These are phyloP conservation scores for Gossypium armourianum DNA, from an alignment of 441 rosid genomes.

Conservation along the genomic window DNA sequence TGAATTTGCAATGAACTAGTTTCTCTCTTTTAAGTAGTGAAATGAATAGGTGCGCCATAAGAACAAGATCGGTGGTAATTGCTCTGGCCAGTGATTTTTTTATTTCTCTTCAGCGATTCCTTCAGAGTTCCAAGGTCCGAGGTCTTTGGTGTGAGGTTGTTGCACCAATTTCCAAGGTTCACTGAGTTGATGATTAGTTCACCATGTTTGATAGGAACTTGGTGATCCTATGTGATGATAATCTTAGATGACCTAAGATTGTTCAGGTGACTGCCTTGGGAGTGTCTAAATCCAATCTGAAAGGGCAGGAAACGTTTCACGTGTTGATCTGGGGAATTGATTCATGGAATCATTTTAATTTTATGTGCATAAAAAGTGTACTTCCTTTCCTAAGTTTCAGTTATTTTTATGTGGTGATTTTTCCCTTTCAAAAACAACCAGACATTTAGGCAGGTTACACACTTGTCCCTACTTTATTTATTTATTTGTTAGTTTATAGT, in stretches of 20 bases:
- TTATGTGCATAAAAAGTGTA: background rate
- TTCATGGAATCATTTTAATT: background rate
- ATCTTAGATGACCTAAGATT: background rate
- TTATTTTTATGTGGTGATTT: background rate
- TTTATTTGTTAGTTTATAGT: background rate
- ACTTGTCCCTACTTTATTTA: background rate
- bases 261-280: background rate
- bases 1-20: background rate
- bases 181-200: background rate
- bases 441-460: background rate
- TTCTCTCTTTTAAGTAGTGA: conserved; percentile 4
- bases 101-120: background rate
- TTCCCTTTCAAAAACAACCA: background rate
- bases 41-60: background rate
- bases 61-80: background rate
- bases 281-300: background rate
- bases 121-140: background rate
- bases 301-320: background rate
- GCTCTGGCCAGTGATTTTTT: background rate
- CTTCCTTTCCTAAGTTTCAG: conserved; percentile 1
- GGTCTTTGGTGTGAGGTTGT: conserved; percentile 6
- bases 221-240: background rate
- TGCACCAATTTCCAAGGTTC: background rate
- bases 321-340: background rate
- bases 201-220: background rate